Evolutionary conservation across 495 filamentous ascomycete genomes (phyloP), one percentile per base, ranked within the genome.

Genomic region (Neurospora sp.): DNA sequence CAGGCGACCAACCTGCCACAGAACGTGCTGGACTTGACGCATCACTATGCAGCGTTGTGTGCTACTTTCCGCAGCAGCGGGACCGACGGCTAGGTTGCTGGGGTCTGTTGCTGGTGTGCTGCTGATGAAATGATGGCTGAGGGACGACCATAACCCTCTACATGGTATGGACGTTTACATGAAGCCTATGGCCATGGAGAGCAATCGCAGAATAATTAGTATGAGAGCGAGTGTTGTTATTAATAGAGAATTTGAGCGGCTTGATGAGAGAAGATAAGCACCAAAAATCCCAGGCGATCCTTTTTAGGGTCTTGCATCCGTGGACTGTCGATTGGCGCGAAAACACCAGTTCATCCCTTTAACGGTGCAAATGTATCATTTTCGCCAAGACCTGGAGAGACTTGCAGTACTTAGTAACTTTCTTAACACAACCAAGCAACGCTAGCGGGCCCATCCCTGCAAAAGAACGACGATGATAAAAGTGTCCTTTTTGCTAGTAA

Each of bases 1-100:
- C 96, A 98, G 81, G 93, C 95, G 1, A 98, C 96, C 8, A 96
- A 91, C 80, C 85, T 98, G 70, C 94, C 96, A 40, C 96, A 98
- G 83, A 89, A 91, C 70, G 94, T 99, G 23, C 86, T 98, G 35
- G 95, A 98, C 79, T 86, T 99, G 70, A 98, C 96, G 44, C 94
- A 98, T 80, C 93, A 97, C 74, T 99, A 99, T 78, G 96, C 95
- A 20, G 92, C 93, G 73, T 84, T 98, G 18, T 98, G 96, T 78
- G 94, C 94, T 18, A 92, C 94, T 2, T 99, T 99, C 83, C 88
- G 94, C 76, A 97, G 94, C 86, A 96, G 90, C 79, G 96, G 96
- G 9, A 98, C 92, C 35, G 96, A 99, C 77, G 92, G 91, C 77
- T 98, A 80, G 75, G 39, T 72, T 37, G 37, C 23, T 69, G 16